Evolutionary conservation across 441 rosid genomes (phyloP).

Genomic region (Jatropha podagrica): DNA sequence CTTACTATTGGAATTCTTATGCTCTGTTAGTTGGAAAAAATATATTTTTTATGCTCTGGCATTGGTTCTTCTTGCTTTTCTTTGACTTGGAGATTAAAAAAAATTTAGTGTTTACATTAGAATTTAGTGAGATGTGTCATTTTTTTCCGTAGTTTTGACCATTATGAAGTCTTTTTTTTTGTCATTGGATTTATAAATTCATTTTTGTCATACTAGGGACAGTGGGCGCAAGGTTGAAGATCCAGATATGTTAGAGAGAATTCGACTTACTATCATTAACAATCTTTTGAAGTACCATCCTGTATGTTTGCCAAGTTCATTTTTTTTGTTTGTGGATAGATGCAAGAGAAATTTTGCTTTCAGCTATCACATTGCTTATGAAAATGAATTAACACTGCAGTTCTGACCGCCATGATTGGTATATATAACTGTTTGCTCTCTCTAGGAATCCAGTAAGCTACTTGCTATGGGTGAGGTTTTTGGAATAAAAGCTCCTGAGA

Average conservation of each 20-base stretch:
- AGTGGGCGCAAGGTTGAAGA: conserved; percentile 96
- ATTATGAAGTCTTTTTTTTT: conserved; percentile 15
- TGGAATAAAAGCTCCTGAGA: conserved; percentile 86
- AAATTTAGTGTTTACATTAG: not conserved
- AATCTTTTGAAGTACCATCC: conserved; percentile 97
- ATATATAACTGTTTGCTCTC: conserved; percentile 18
- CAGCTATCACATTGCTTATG: not conserved
- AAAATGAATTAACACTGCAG: not conserved
- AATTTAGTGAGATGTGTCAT: not conserved
- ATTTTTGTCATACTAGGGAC: conserved; percentile 51
- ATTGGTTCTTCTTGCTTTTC: not conserved
- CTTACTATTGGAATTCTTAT: not conserved
- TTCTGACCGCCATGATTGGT: conserved; percentile 10
- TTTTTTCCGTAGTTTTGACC: not conserved
- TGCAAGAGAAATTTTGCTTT: conserved; percentile 4
- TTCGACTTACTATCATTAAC: conserved; percentile 87
- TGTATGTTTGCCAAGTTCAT: conserved; percentile 46
- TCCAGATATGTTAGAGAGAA: conserved; percentile 85
- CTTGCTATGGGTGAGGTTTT: conserved; percentile 98
- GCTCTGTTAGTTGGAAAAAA: not conserved
- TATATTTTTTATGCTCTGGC: not conserved
- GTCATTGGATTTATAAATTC: conserved; percentile 21
- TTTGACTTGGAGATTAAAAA: not conserved
- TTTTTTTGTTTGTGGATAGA: not conserved
- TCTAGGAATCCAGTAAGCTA: conserved; percentile 79